phyloP scores from a whole-genome alignment of 495 filamentous ascomycete species.

The Xeromyces bisporus region DNA sequence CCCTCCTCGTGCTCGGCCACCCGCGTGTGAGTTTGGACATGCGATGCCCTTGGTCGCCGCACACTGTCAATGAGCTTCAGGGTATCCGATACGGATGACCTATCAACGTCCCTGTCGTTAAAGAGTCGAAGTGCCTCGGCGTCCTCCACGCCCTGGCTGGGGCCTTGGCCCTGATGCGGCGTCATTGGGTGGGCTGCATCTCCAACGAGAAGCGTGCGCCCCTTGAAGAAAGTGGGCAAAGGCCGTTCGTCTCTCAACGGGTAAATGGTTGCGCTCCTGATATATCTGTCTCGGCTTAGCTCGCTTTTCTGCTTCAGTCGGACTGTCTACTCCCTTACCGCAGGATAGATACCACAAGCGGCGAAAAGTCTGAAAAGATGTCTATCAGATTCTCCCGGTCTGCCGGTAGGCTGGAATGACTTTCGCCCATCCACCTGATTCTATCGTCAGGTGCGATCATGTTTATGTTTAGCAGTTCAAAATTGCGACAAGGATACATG shows the following conservation, averaged over 20 bases:
- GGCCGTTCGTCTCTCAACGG: not conserved
- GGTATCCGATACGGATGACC: not conserved
- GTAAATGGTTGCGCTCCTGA: not conserved
- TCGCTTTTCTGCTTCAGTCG: too few species aligned
- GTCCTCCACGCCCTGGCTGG: slow-evolving; percentile 15
- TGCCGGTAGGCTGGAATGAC: not conserved
- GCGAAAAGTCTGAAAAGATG: not conserved
- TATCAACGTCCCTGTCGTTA: slow-evolving; percentile 2
- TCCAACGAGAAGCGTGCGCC: slow-evolving; percentile 10
- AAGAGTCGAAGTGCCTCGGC: slow-evolving; percentile 9
- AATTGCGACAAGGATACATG: not conserved
- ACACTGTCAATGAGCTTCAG: slow-evolving; percentile 7
- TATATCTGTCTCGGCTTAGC: not conserved
- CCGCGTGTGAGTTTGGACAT: not conserved
- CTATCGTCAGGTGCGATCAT: not conserved
- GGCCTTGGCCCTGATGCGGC: slow-evolving; percentile 12
- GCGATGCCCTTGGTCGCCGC: slow-evolving; percentile 3
- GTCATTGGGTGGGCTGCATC: slow-evolving; percentile 16
- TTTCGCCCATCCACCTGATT: not conserved
- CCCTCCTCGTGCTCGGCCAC: too few species aligned
- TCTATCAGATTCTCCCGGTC: not conserved
- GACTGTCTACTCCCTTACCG: too few species aligned
- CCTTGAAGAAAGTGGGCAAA: slow-evolving; percentile 5
- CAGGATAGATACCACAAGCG: too few species aligned
- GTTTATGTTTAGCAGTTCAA: not conserved